phyloP scores from a whole-genome alignment of 352 stramenopile genomes.

The Elongisporangium senticosum region DNA sequence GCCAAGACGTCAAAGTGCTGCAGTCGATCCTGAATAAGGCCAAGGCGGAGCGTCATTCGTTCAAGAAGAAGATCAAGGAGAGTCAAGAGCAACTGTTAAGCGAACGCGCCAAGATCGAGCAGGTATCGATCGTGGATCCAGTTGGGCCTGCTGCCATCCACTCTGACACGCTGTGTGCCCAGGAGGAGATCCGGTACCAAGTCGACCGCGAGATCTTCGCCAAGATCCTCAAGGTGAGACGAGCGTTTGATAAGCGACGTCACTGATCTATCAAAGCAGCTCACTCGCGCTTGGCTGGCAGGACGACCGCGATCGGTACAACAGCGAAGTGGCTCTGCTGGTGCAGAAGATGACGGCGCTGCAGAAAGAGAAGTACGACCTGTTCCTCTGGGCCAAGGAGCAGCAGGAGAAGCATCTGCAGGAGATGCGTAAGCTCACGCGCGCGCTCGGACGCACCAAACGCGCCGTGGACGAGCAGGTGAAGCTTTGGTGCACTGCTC shows the following conservation, averaged over 20 bases:
- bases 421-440: constrained; percentile 80
- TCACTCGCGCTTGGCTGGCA: constrained; percentile 6
- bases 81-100: constrained; percentile 50
- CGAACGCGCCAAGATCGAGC: constrained; percentile 65
- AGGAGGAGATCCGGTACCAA: constrained; percentile 77
- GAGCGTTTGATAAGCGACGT: background rate
- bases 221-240: constrained; percentile 66
- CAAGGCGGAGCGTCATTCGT: constrained; percentile 68
- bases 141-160: no score
- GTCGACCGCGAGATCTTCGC: constrained; percentile 83
- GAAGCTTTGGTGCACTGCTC: no score
- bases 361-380: constrained; percentile 67
- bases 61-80: constrained; percentile 77
- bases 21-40: constrained; percentile 78
- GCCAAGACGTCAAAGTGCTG: constrained; percentile 64
- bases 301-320: constrained; percentile 77
- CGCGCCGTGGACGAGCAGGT: constrained; percentile 64
- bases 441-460: constrained; percentile 50
- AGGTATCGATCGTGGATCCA: constrained; percentile 20
- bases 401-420: constrained; percentile 71
- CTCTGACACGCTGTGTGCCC: background rate
- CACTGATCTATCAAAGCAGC: no score
- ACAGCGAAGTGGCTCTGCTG: constrained; percentile 62
- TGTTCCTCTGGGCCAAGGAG: constrained; percentile 64
- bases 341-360: constrained; percentile 59